Evolutionary conservation across 2,329 filamentous ascomycete species (phyloP), one percentile per base, ranked within the genome.

Genomic region (Cladophialophora exuberans): DNA sequence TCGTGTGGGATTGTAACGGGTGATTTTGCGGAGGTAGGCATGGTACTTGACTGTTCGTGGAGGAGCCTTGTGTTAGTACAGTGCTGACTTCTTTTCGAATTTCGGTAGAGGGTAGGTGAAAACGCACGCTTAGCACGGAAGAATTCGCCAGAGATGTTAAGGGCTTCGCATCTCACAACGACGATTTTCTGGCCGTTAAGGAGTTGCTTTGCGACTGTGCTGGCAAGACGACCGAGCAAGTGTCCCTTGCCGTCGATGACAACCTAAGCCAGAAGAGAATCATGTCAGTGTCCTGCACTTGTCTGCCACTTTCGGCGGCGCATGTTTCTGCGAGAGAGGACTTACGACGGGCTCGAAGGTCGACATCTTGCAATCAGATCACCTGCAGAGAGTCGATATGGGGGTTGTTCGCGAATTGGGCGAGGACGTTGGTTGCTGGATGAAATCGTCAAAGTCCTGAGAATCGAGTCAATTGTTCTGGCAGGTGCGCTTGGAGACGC

Each of bases 111-210:
- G 25, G 17, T 18, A 47, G 65, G 63, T 59, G 64, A 61, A 63
- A 62, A 65, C 66, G 80, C 96, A 99, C 94, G 89, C 89, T 99
- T 99, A 70, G 93, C 87, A 79, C 94, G 91, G 89, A 99, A 99
- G 90, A 99, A 99, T 85, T 97, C 94, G 83, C 94, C 94, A 70
- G 94, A 99, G 86, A 99, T 99, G 88, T 99, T 99, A 79, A 99
- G 87, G 72, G 90, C 91, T 83, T 99, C 94, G 82, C 89, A 95
- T 84, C 94, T 90, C 77, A 99, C 94, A 71, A 99, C 83, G 73
- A 97, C 93, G 77, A 99, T 95, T 89, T 97, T 97, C 63, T 87
- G 83, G 31, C 73, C 79, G 0, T 70, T 69, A 10, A 86, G 69
- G 1, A 64, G 60, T n/a, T 71, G 69, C 42, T 68, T 72, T n/a